Evolutionary conservation across 2,329 filamentous ascomycete genomes (phyloP).

Genomic region (Cladobotryum protrusum): DNA sequence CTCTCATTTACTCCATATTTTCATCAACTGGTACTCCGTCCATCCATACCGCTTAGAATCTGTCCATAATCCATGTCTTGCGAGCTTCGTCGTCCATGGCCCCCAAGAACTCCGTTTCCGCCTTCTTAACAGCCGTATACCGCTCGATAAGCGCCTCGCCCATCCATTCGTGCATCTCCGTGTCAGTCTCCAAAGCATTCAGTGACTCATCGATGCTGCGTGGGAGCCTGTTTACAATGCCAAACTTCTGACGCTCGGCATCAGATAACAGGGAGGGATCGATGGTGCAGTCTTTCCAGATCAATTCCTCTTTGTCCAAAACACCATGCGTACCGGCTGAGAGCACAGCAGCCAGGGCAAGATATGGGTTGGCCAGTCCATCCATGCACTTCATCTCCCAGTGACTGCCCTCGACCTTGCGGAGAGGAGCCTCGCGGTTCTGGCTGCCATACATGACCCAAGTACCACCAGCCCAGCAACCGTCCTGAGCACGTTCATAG

Average conservation of each 20-base stretch:
- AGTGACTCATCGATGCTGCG: conserved; percentile 49
- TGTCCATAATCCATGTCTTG: conserved; percentile 56
- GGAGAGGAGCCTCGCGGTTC: conserved; percentile 69
- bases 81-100: conserved; percentile 42
- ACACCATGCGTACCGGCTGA: conserved; percentile 26
- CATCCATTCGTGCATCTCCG: conserved; percentile 39
- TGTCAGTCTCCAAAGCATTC: conserved; percentile 41
- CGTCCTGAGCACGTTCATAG: conserved; percentile 62
- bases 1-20: too few relatives aligned
- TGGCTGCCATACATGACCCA: conserved; percentile 78
- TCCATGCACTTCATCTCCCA: conserved; percentile 80
- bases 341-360: conserved; percentile 40
- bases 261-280: conserved; percentile 48
- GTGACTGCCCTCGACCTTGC: conserved; percentile 58
- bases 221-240: conserved; percentile 51
- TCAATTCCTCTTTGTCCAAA: conserved; percentile 29
- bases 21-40: too few relatives aligned
- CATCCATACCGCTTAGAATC: conserved; percentile 38
- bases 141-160: conserved; percentile 45
- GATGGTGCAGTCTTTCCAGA: conserved; percentile 45
- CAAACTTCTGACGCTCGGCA: conserved; percentile 44
- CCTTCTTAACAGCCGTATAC: conserved; percentile 54
- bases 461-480: conserved; percentile 71
- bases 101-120: conserved; percentile 40
- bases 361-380: conserved; percentile 71